These are phyloP conservation scores for Persicaria tinctoria DNA, from an alignment of 148 eudicot genomes.

Conservation along the genomic window DNA sequence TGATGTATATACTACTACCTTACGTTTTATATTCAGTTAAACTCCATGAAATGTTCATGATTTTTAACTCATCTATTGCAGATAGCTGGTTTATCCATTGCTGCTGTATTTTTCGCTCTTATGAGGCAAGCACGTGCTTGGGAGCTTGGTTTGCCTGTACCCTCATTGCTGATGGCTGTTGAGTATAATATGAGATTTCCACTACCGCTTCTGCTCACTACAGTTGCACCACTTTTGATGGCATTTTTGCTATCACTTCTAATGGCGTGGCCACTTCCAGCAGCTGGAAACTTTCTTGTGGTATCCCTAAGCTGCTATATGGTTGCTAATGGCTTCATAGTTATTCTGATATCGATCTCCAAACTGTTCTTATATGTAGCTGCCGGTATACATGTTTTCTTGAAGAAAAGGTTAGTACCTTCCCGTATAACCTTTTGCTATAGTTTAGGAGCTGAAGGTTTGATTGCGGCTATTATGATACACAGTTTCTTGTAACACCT, in stretches of 20 bases:
- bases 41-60: neutral
- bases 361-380: slow-evolving; percentile 44
- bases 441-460: slow-evolving; percentile 7
- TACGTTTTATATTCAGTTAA: neutral
- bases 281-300: slow-evolving; percentile 46
- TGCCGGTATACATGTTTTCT: slow-evolving; percentile 58
- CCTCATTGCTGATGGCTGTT: slow-evolving; percentile 76
- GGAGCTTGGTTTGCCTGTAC: slow-evolving; percentile 81
- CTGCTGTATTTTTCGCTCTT: slow-evolving; percentile 72
- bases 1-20: neutral
- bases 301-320: slow-evolving; percentile 68
- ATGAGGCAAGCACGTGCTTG: slow-evolving; percentile 87
- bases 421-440: neutral
- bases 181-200: slow-evolving; percentile 80
- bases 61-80: slow-evolving; percentile 30
- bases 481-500: no score
- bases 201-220: slow-evolving; percentile 46
- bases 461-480: no score
- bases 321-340: slow-evolving; percentile 61
- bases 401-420: slow-evolving; percentile 61
- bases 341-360: slow-evolving; percentile 48
- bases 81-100: slow-evolving; percentile 67
- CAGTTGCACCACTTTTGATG: slow-evolving; percentile 45
- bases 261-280: slow-evolving; percentile 40
- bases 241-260: slow-evolving; percentile 52